These are phyloP conservation scores for Phoma sp. DNA, from an alignment of 2,329 filamentous ascomycete genomes.

Conservation along the genomic window DNA sequence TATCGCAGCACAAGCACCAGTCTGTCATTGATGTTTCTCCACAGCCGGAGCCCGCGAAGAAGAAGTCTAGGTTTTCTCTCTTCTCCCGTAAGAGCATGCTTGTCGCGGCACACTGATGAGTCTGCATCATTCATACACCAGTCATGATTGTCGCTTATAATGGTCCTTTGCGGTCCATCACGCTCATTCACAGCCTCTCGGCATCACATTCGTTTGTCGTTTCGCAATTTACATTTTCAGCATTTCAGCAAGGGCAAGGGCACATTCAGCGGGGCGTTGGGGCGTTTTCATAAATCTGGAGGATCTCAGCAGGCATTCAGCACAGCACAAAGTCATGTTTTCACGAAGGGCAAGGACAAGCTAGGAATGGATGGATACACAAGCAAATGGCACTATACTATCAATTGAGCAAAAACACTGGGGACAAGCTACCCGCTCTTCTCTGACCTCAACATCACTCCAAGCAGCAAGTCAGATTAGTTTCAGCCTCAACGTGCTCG, in stretches of 20 bases:
- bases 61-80: slow-evolving; percentile 16
- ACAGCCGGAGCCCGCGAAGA: neutral
- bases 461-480: neutral
- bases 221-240: slow-evolving; percentile 7
- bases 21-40: slow-evolving; percentile 3
- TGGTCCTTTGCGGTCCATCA: neutral
- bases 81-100: slow-evolving; percentile 17
- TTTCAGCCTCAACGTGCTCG: slow-evolving; percentile 13
- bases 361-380: neutral
- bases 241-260: slow-evolving; percentile 1
- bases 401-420: neutral
- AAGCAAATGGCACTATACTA: neutral
- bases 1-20: slow-evolving; percentile 1
- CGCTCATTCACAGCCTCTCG: neutral
- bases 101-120: slow-evolving; percentile 16
- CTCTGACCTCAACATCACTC: neutral
- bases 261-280: slow-evolving; percentile 8
- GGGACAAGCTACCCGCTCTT: neutral
- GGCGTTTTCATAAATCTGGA: slow-evolving; percentile 6
- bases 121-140: neutral
- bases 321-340: neutral
- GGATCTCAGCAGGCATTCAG: neutral
- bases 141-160: neutral
- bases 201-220: slow-evolving; percentile 7
- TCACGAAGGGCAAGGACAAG: slow-evolving; percentile 1